These are phyloP conservation scores for Fusarium tuaranense DNA, from an alignment of 2,329 filamentous ascomycete species.

Conservation along the genomic window DNA sequence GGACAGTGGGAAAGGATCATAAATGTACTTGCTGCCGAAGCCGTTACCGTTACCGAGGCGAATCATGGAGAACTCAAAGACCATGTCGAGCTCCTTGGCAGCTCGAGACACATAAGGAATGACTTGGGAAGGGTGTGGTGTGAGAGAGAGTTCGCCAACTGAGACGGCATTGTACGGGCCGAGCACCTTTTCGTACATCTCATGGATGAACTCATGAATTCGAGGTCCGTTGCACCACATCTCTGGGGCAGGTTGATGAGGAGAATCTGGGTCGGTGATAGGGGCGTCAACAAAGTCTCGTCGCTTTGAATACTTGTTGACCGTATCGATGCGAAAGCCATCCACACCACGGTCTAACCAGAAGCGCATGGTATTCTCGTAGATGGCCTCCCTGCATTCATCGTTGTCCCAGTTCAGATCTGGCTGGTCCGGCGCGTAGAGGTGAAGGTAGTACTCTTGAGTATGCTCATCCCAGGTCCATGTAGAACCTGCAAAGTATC, in stretches of 20 bases:
- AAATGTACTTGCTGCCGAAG: constrained; percentile 61
- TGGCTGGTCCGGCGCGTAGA: constrained; percentile 71
- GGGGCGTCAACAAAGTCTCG: constrained; percentile 66
- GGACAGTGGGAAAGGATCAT: constrained; percentile 59
- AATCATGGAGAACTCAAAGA: constrained; percentile 70
- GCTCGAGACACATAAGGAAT: constrained; percentile 66
- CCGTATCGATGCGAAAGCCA: constrained; percentile 77
- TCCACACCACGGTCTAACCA: constrained; percentile 79
- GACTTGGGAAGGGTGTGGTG: constrained; percentile 51
- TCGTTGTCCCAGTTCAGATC: constrained; percentile 84
- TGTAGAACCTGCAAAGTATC: constrained; percentile 57
- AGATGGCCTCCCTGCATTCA: constrained; percentile 66
- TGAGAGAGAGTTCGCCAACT: constrained; percentile 71
- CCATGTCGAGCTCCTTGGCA: constrained; percentile 69
- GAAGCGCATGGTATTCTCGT: constrained; percentile 77
- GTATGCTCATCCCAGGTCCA: constrained; percentile 77
- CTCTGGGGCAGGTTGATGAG: constrained; percentile 57
- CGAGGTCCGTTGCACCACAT: constrained; percentile 72
- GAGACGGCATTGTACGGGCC: constrained; percentile 69
- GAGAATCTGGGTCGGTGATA: constrained; percentile 51
- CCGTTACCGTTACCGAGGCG: constrained; percentile 63
- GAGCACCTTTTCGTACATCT: constrained; percentile 67
- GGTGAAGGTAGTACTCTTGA: constrained; percentile 79
- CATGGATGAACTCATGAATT: constrained; percentile 71
- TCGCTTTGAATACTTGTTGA: constrained; percentile 67